Percentiles rank a stretch among this genome's conserved stretches.
Evolutionary conservation across 2,329 filamentous ascomycete species (phyloP).

Genomic region (Xenoacremonium recifei): DNA sequence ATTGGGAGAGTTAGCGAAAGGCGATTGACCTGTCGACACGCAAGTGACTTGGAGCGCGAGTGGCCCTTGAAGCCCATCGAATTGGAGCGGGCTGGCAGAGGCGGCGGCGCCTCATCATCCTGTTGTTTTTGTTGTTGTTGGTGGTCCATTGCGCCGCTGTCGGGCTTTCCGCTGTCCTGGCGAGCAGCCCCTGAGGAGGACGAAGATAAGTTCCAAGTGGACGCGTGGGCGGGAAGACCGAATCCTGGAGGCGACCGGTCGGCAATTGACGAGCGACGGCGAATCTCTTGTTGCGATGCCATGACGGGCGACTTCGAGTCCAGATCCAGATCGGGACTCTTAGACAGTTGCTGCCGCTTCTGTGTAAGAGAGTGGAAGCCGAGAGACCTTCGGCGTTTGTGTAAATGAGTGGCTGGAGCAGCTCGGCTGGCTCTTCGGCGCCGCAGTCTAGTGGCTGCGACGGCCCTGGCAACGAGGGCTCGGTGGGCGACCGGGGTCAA

Average conservation of each 20-base stretch:
- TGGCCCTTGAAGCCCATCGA: conserved; percentile 41
- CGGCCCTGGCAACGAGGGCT: conserved; percentile 43
- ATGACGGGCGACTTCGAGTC: conserved; percentile 22
- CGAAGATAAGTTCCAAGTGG: conserved; percentile 13
- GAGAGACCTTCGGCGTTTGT: conserved; percentile 33
- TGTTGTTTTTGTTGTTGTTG: too few relatives aligned
- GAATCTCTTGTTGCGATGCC: conserved; percentile 37
- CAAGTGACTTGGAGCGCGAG: conserved; percentile 51
- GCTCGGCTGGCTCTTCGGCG: conserved; percentile 33
- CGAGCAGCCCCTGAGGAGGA: conserved; percentile 9
- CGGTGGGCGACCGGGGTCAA: conserved; percentile 38
- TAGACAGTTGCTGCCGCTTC: conserved; percentile 24
- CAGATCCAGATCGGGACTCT: conserved; percentile 19
- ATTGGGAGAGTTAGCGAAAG: conserved; percentile 63
- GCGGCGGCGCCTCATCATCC: conserved; percentile 33
- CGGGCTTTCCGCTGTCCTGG: conserved; percentile 8
- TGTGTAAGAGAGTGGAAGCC: conserved; percentile 29
- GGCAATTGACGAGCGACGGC: conserved; percentile 38
- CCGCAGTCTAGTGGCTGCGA: conserved; percentile 38
- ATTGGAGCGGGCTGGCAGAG: conserved; percentile 40
- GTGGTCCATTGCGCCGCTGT: not conserved
- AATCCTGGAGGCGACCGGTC: conserved; percentile 31
- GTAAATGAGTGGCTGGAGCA: conserved; percentile 37
- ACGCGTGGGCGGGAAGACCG: conserved; percentile 12
- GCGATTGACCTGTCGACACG: conserved; percentile 55